A percentile compares a stretch with the other conserved stretches of the same genome.
Conservation (phyloP, 345 rosid genomes). For the Aethionema arabicum region DNA sequence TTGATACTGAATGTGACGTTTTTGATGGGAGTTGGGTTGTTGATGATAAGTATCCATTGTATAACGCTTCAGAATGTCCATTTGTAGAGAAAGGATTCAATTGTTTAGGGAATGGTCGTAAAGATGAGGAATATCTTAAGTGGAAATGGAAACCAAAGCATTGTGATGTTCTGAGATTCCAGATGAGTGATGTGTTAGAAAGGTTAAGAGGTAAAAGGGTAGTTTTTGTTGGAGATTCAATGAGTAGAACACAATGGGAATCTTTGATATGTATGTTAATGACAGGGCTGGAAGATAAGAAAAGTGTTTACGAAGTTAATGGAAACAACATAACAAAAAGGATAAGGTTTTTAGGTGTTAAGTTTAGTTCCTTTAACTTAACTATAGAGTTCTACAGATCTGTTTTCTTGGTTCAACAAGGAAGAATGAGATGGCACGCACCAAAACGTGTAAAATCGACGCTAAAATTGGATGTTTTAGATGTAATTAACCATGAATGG, state of each 20-base stretch:
- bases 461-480: slow-evolving; percentile 68
- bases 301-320: slow-evolving; percentile 77
- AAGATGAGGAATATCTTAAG: slow-evolving; percentile 53
- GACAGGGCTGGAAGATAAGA: slow-evolving; percentile 79
- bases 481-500: slow-evolving; percentile 75
- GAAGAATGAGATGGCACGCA: slow-evolving; percentile 59
- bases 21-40: slow-evolving; percentile 64
- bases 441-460: slow-evolving; percentile 79
- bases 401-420: slow-evolving; percentile 85
- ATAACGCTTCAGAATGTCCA: slow-evolving; percentile 75
- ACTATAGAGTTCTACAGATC: slow-evolving; percentile 87
- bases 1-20: slow-evolving; percentile 43
- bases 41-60: slow-evolving; percentile 60
- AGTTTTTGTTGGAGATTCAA: slow-evolving; percentile 88
- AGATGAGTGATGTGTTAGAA: slow-evolving; percentile 47
- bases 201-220: slow-evolving; percentile 63
- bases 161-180: slow-evolving; percentile 64
- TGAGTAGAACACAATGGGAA: slow-evolving; percentile 94
- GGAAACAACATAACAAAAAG: slow-evolving; percentile 73
- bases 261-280: slow-evolving; percentile 83
- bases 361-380: slow-evolving; percentile 68
- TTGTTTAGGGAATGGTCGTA: slow-evolving; percentile 75
- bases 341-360: slow-evolving; percentile 75
- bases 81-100: slow-evolving; percentile 72
- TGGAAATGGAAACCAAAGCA: slow-evolving; percentile 84